phyloP scores from a whole-genome alignment of 176 grass and related monocot genomes.

The Hsuehochloa calcarea region DNA sequence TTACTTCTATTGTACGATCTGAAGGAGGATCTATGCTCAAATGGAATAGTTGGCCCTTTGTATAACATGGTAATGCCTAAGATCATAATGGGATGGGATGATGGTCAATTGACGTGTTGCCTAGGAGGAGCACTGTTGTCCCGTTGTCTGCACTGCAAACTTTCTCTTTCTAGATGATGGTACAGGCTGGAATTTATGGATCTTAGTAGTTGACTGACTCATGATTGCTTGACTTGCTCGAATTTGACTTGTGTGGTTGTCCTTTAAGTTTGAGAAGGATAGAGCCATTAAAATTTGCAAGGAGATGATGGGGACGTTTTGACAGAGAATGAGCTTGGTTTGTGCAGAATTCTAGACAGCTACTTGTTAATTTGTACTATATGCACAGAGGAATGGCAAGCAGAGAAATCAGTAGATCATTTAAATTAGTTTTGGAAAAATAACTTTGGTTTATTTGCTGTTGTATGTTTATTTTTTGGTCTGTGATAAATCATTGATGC shows the following conservation, averaged over 20 bases:
- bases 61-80: not conserved
- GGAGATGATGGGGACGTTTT: slow-evolving; percentile 15
- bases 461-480: not conserved
- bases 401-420: not conserved
- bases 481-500: not conserved
- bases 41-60: not conserved
- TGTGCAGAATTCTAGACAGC: not conserved
- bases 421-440: not conserved
- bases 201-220: not conserved
- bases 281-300: slow-evolving; percentile 4
- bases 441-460: not conserved
- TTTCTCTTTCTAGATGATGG: not conserved
- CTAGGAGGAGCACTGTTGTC: not conserved
- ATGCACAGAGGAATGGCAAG: not conserved
- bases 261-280: slow-evolving; percentile 12
- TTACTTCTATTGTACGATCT: not conserved
- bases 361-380: slow-evolving; percentile 11
- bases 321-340: slow-evolving; percentile 2
- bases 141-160: not conserved
- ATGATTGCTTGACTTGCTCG: slow-evolving; percentile 17
- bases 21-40: not conserved
- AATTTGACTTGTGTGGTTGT: slow-evolving; percentile 11
- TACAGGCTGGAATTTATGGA: not conserved
- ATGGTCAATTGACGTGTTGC: slow-evolving; percentile 4
- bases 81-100: not conserved